Percentiles rank a stretch among this genome's conserved stretches.
phyloP scores from a whole-genome alignment of 805 yeast genomes.

The Candida xiaguanensis region DNA sequence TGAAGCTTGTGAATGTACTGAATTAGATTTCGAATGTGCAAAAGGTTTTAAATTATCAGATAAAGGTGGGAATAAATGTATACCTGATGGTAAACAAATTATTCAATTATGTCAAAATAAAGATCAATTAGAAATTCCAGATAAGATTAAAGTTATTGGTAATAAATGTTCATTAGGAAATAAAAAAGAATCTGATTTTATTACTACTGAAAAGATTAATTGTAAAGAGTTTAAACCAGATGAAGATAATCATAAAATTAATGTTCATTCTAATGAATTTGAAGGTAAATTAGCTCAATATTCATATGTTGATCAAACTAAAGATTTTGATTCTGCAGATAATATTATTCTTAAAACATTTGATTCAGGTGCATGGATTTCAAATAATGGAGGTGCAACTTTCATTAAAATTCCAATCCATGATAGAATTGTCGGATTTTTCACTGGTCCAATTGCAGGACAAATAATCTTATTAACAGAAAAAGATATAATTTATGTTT shows the following conservation, averaged over 20 bases:
- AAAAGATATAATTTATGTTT: conserved; percentile 47
- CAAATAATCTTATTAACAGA: conserved; percentile 53
- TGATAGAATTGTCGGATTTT: conserved; percentile 28
- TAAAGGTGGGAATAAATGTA: conserved; percentile 43
- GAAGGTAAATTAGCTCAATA: conserved; percentile 54
- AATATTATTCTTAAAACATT: conserved; percentile 56
- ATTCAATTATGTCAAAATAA: conserved; percentile 21
- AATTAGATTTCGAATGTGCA: conserved; percentile 69
- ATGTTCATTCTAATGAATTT: conserved; percentile 39
- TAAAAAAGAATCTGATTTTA: conserved; percentile 20
- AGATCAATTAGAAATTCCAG: conserved; percentile 26
- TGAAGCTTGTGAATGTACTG: conserved; percentile 61
- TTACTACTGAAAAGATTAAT: conserved; percentile 24
- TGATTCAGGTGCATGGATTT: conserved; percentile 51
- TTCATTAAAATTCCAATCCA: conserved; percentile 30
- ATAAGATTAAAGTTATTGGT: conserved; percentile 43
- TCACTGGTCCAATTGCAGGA: conserved; percentile 57
- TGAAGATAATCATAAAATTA: conserved; percentile 23
- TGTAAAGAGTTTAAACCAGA: conserved; percentile 29
- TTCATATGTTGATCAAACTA: conserved; percentile 55
- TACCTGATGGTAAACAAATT: conserved; percentile 25
- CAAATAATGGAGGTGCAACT: conserved; percentile 50
- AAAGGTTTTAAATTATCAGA: conserved; percentile 36
- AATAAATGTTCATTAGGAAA: conserved; percentile 37
- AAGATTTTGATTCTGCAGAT: conserved; percentile 24